Evolutionary conservation across 352 stramenopile species (phyloP), one percentile per base, ranked within the genome.

Genomic region (Thraustochytrium sp.): DNA sequence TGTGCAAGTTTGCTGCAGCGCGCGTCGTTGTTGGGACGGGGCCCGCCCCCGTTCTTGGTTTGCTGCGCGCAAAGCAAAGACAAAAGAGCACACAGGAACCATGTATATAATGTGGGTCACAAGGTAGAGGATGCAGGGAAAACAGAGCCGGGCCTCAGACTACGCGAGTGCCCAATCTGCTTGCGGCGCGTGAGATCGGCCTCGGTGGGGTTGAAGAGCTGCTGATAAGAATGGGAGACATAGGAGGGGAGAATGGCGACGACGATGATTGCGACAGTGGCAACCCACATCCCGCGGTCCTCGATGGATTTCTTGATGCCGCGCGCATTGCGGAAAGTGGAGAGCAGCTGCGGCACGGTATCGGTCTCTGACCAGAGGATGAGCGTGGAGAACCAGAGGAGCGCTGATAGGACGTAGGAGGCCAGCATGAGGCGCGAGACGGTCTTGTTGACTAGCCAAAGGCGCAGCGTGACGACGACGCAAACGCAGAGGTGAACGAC

Each of bases 401-500:
- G 13, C 5, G 34, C 9, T 9, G 68, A 80, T n/a, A 64, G 18
- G 9, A 80, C 21, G 53, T 80, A 80, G n/a, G 68, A 18, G 18
- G 11, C 68, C 13, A 80, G 3, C 44, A 68, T 63, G 68, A 80
- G 34, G 23, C 42, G 29, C 8, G 31, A 55, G 38, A 80, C 31
- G 26, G 44, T 75, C 51, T 80, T 80, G 68, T 68, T 80, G 5
- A 55, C 38, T 9, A 80, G 3, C 13, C 76, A 5, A n/a, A 80
- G 51, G 5, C 68, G 68, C 29, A 53, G 5, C 9, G 68, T 72
- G 34, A 80, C 68, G 3, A 80, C 68, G 18, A 26, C 26, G 46
- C 68, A 80, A 75, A 80, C 68, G 51, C 68, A 80, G 2, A 68
- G 49, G 13, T 80, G 68, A 11, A 75, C 34, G 18, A 44, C 3